These are phyloP conservation scores for Pezicula neosporulosa DNA, from an alignment of 2,329 filamentous ascomycete genomes.

Conservation along the genomic window DNA sequence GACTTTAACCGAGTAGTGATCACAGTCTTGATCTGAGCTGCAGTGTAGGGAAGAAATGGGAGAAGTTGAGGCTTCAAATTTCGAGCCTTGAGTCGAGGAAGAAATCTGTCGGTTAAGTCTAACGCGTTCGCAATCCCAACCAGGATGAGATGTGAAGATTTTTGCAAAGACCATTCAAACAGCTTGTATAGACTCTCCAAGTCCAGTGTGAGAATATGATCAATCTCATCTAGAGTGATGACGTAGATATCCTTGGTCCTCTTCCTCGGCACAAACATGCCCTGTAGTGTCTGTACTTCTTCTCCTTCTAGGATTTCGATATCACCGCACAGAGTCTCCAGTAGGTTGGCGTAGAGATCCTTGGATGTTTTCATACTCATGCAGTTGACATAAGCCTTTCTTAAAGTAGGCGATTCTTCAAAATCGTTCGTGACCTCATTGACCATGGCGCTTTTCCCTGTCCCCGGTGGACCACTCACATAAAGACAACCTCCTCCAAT, in stretches of 20 bases:
- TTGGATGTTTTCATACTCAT: conserved; percentile 91
- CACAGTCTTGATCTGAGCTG: conserved; percentile 80
- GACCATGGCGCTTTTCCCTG: conserved; percentile 93
- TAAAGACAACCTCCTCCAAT: conserved; percentile 79
- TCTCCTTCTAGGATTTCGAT: conserved; percentile 60
- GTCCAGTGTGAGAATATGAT: conserved; percentile 86
- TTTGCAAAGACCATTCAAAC: conserved; percentile 94
- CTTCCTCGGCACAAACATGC: conserved; percentile 65
- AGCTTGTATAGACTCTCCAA: conserved; percentile 85
- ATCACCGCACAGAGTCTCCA: conserved; percentile 64
- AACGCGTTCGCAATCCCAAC: conserved; percentile 95
- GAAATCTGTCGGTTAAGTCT: conserved; percentile 90
- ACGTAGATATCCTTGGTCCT: conserved; percentile 61
- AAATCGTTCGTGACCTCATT: conserved; percentile 69
- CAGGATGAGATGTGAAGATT: conserved; percentile 74
- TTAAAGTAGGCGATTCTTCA: conserved; percentile 47
- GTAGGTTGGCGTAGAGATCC: conserved; percentile 78
- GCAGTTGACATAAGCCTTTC: conserved; percentile 85
- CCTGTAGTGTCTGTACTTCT: conserved; percentile 64
- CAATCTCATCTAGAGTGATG: conserved; percentile 92
- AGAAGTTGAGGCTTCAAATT: conserved; percentile 88
- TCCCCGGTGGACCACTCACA: conserved; percentile 92
- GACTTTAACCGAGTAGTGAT: conserved; percentile 80
- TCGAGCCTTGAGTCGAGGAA: conserved; percentile 88
- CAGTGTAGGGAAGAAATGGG: conserved; percentile 90